Evolutionary conservation across 176 grass and related monocot species (phyloP).

Genomic region (Paspalum notatum): DNA sequence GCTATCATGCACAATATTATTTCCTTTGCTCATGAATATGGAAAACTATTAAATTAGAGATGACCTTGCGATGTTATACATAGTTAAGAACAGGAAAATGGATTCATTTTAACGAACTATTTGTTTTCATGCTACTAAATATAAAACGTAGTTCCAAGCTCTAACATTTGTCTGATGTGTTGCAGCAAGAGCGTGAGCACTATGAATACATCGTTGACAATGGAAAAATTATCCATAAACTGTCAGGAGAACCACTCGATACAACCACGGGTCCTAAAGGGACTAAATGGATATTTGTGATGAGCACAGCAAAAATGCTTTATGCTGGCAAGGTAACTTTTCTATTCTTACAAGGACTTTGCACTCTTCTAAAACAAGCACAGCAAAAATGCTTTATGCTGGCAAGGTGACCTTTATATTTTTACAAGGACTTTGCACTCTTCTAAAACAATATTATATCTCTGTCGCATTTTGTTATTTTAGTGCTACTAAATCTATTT

Average conservation of each 20-base stretch:
- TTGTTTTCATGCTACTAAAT: neutral
- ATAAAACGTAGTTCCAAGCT: neutral
- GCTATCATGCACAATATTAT: neutral
- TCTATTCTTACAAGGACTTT: constrained; percentile 6
- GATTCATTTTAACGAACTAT: neutral
- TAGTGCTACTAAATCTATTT: neutral
- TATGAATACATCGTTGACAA: constrained; percentile 65
- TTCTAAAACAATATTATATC: constrained; percentile 22
- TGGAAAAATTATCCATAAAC: constrained; percentile 71
- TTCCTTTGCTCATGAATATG: neutral
- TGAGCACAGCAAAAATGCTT: constrained; percentile 70
- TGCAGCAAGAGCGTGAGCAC: constrained; percentile 78
- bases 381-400: constrained; percentile 71
- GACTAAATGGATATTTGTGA: constrained; percentile 95
- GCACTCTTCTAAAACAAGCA: constrained; percentile 50
- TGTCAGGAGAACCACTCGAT: constrained; percentile 64
- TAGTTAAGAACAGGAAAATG: neutral
- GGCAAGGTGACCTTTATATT: constrained; percentile 62
- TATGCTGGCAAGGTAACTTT: constrained; percentile 83
- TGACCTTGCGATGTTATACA: neutral
- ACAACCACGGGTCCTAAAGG: constrained; percentile 57
- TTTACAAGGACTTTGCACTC: neutral
- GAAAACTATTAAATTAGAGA: neutral
- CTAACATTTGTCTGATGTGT: constrained; percentile 16
- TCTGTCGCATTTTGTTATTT: constrained; percentile 13